Evolutionary conservation across 805 yeast species (phyloP), one percentile per base, ranked within the genome.

Genomic region (Starmerella kuoi): DNA sequence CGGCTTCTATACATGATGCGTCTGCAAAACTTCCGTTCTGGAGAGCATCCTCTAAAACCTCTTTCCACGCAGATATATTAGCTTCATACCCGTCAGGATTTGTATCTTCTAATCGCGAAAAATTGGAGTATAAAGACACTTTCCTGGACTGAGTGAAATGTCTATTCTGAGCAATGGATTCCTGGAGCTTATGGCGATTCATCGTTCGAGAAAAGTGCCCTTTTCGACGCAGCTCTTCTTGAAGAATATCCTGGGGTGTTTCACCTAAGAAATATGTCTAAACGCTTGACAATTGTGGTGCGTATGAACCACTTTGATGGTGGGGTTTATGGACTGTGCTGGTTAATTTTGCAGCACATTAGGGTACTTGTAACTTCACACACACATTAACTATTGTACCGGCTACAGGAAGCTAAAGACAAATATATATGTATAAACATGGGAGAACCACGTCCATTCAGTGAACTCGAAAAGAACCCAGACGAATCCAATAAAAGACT

Each of bases 81-180:
- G 77, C 77, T 19, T 57, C 63, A 42, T 61, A 71, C 5, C 77
- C 77, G 42, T 68, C 74, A 3, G 60, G 62, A 46, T 72, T 72
- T 3, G 57, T 35, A 11, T 65, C 68, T 42, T 61, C 58, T 24
- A 72, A 57, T n/a, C 64, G 57, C 8, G 60, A 48, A 48, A 70
- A 72, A 47, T 72, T 68, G 2, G 74, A 68, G 45, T 63, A 72
- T 33, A 72, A 59, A n/a, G 76, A 71, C 4, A 60, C 55, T 26
- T 69, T 55, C 21, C 77, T 57, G 8, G 66, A 52, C 6, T 54
- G 48, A 9, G 65, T 61, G 55, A 70, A 70, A 8, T 53, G 55
- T 7, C 60, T 57, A 47, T 63, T 55, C 2, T 47, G 37, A 44
- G 31, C 42, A 15, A 37, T 27, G n/a, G 42, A 43, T 27, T 43